These are phyloP conservation scores for Dactylonectria macrodidyma DNA, from an alignment of 2,329 filamentous ascomycete genomes.

Conservation along the genomic window DNA sequence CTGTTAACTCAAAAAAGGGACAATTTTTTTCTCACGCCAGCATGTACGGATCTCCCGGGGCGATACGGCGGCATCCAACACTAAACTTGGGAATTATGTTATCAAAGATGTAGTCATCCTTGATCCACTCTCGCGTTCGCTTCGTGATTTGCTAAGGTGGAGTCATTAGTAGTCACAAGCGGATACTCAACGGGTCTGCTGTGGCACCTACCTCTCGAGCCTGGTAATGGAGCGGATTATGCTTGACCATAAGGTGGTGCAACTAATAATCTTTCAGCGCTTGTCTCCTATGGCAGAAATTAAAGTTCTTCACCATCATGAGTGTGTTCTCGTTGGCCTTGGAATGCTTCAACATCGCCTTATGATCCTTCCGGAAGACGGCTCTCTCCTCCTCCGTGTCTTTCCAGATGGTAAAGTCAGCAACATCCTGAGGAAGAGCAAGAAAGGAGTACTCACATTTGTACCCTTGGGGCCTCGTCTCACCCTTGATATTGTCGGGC, in stretches of 20 bases:
- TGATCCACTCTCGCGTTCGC: neutral
- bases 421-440: neutral
- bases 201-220: neutral
- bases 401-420: neutral
- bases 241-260: neutral
- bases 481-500: neutral
- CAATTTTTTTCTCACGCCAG: conserved; percentile 7
- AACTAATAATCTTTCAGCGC: neutral
- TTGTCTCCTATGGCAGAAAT: neutral
- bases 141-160: neutral
- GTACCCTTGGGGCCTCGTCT: neutral
- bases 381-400: neutral
- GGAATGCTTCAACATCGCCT: neutral
- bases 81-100: conserved; percentile 1
- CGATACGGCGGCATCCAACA: conserved; percentile 16
- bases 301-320: neutral
- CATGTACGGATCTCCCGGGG: conserved; percentile 21
- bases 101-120: neutral
- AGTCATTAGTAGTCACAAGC: neutral
- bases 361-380: neutral
- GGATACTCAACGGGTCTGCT: neutral
- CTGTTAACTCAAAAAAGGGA: no score
- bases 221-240: neutral
- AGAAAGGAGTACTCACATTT: neutral
- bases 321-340: neutral